Percentiles rank a stretch among this genome's conserved stretches.
Evolutionary conservation across 2,329 filamentous ascomycete species (phyloP).

Genomic region (Stachybotrys chlorohalonatus): DNA sequence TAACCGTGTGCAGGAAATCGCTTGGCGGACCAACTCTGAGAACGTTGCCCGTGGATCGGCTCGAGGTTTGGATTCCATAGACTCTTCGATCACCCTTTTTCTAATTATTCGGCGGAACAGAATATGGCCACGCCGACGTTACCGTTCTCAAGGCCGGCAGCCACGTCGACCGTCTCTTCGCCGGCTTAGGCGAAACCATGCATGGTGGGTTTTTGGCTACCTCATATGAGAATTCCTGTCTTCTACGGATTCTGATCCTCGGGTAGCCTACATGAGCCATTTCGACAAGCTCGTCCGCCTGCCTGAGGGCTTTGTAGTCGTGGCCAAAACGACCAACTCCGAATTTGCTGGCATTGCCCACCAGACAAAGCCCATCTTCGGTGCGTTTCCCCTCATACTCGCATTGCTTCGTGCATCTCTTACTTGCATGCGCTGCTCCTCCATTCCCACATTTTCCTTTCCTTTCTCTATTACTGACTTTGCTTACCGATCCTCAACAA

Average conservation of each 20-base stretch:
- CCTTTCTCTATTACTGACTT: too few species aligned
- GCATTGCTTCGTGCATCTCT: too few species aligned
- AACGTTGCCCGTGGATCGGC: background rate
- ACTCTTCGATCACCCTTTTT: too few species aligned
- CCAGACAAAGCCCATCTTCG: conserved; percentile 60
- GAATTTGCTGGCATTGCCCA: conserved; percentile 75
- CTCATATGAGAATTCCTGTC: background rate
- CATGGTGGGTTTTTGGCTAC: conserved; percentile 24
- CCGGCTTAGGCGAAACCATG: conserved; percentile 60
- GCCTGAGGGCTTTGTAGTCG: conserved; percentile 61
- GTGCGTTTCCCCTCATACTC: conserved; percentile 13
- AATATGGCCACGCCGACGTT: conserved; percentile 13
- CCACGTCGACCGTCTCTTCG: conserved; percentile 72
- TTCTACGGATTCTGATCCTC: conserved; percentile 1
- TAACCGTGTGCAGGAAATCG: background rate
- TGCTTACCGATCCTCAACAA: background rate
- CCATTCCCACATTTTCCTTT: too few species aligned
- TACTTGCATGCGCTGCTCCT: too few species aligned
- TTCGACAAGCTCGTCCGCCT: conserved; percentile 73
- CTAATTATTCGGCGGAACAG: background rate
- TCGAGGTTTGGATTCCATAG: background rate
- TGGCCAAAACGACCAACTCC: conserved; percentile 69
- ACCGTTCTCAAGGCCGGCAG: conserved; percentile 47
- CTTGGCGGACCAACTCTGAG: background rate
- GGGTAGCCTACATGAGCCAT: conserved; percentile 60